Percentiles rank a stretch among this genome's conserved stretches.
Conservation (phyloP, 192 early-diverging fungal genomes). For the Pecoramyces ruminantium region DNA sequence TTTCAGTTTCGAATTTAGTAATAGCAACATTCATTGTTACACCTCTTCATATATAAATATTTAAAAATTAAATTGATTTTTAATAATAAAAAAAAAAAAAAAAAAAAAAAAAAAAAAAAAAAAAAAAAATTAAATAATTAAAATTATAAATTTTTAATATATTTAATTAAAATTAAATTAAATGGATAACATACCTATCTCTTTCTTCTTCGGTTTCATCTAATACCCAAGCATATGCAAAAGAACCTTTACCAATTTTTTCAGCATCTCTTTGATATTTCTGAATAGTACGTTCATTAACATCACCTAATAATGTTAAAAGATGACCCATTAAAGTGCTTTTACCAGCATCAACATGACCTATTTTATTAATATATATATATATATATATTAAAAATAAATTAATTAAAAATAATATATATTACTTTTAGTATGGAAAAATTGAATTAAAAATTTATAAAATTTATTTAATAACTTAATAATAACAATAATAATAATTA, state of each 20-base stretch:
- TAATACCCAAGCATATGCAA: constrained; percentile 94
- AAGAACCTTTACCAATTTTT: constrained; percentile 85
- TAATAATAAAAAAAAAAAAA: constrained; percentile 6
- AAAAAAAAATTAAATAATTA: not conserved
- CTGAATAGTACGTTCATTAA: constrained; percentile 66
- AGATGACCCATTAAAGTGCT: constrained; percentile 93
- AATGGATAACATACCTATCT: no score
- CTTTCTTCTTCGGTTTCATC: constrained; percentile 93
- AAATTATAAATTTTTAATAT: no score
- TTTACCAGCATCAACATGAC: constrained; percentile 96
- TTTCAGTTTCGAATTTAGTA: constrained; percentile 64
- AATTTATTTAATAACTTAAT: no score
- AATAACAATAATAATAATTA: not conserved
- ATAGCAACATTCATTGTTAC: constrained; percentile 96
- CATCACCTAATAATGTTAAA: constrained; percentile 72
- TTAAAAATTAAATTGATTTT: not conserved
- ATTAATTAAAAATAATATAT: not conserved
- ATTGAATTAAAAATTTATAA: no score
- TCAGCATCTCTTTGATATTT: constrained; percentile 82
- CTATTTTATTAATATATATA: constrained; percentile 15
- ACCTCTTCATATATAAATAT: constrained; percentile 26
- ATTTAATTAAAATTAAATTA: no score
- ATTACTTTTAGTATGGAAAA: no score
- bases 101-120: not conserved
- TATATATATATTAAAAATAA: not conserved